phyloP scores from a whole-genome alignment of 352 stramenopile genomes.

The Globisporangium perplexum region DNA sequence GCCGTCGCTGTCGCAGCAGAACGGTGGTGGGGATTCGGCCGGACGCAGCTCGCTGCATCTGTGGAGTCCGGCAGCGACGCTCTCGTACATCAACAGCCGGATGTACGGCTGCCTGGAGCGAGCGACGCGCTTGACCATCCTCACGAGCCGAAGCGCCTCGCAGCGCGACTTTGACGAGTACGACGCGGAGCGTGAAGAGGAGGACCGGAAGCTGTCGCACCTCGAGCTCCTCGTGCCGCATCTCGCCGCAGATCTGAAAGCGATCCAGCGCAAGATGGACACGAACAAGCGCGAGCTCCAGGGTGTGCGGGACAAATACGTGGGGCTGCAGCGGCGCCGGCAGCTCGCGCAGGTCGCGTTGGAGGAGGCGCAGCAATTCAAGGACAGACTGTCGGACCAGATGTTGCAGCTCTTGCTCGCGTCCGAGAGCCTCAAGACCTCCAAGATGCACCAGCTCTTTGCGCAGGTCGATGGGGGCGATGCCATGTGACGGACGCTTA shows the following conservation, averaged over 20 bases:
- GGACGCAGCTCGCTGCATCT: slow-evolving; percentile 7
- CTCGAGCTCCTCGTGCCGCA: slow-evolving; percentile 63
- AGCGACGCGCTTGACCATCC: slow-evolving; percentile 16
- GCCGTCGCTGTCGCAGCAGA: slow-evolving; percentile 4
- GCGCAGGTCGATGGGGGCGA: slow-evolving; percentile 35
- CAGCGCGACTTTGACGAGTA: slow-evolving; percentile 25
- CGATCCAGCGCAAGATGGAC: slow-evolving; percentile 41
- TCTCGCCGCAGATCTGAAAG: slow-evolving; percentile 37
- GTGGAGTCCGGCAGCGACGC: slow-evolving; percentile 26
- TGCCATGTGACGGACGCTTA: background rate
- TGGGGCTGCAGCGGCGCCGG: slow-evolving; percentile 28
- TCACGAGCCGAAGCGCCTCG: slow-evolving; percentile 14
- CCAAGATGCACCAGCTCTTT: slow-evolving; percentile 73
- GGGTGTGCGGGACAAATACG: slow-evolving; percentile 26
- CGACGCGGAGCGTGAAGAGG: slow-evolving; percentile 36
- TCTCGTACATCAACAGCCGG: slow-evolving; percentile 60
- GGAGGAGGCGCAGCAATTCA: slow-evolving; percentile 69
- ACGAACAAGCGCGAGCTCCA: slow-evolving; percentile 37
- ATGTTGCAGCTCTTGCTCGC: slow-evolving; percentile 67
- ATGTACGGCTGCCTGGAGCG: slow-evolving; percentile 63
- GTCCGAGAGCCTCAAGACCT: slow-evolving; percentile 65
- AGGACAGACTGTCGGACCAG: slow-evolving; percentile 68
- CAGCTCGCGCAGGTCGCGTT: slow-evolving; percentile 63
- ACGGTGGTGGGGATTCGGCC: background rate
- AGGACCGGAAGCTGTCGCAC: slow-evolving; percentile 40